Conservation (phyloP, 108 stramenopile species). For the Conticribra guillardii region DNA sequence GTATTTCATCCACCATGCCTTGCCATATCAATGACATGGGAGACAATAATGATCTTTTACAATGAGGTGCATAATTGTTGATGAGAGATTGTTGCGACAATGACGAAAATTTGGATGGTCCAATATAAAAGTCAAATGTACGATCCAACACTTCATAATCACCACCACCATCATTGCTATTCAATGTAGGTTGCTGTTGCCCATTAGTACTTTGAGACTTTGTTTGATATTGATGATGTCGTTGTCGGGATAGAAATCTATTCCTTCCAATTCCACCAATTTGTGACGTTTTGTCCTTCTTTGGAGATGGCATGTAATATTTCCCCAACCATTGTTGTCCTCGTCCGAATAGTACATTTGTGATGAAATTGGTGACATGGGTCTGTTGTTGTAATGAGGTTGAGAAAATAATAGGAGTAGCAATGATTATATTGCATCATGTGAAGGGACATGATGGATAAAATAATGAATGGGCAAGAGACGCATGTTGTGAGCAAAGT, state of each 20-base stretch:
- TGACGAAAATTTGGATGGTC: not conserved
- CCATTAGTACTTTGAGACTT: not conserved
- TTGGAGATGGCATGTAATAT: constrained; percentile 13
- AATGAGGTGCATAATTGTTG: constrained; percentile 30
- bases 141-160: constrained; percentile 16
- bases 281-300: not conserved
- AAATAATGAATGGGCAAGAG: too few relatives aligned
- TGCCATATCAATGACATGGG: constrained; percentile 39
- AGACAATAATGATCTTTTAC: constrained; percentile 5
- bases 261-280: constrained; percentile 23
- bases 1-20: constrained; percentile 45
- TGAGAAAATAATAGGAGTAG: not conserved
- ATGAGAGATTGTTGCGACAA: constrained; percentile 7
- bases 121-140: constrained; percentile 41
- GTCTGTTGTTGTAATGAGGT: constrained; percentile 6
- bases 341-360: constrained; percentile 36
- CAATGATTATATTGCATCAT: not conserved
- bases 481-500: too few relatives aligned
- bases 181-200: not conserved
- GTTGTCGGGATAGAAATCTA: constrained; percentile 18
- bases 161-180: not conserved
- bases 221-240: not conserved
- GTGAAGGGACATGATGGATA: too few relatives aligned
- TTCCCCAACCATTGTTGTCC: constrained; percentile 37
- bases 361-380: constrained; percentile 37